Evolutionary conservation across 1,284 basidiomycete genomes (phyloP).

Genomic region (Puccinia triticina): DNA sequence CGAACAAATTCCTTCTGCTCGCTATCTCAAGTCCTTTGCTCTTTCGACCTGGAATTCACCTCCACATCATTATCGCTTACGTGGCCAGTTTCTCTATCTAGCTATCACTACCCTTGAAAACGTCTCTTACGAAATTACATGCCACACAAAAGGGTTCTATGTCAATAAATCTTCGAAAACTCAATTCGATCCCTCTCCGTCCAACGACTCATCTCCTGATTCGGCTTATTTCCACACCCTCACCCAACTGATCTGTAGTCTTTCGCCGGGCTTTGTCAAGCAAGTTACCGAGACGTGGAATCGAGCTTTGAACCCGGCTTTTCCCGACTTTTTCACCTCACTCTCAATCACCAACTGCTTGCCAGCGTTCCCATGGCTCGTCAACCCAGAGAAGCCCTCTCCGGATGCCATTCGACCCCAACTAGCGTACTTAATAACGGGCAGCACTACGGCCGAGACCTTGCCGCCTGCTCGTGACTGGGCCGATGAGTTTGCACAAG

Average conservation of each 20-base stretch:
- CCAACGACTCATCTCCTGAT: neutral
- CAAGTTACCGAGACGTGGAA: constrained; percentile 45
- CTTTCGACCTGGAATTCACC: constrained; percentile 68
- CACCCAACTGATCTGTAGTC: constrained; percentile 40
- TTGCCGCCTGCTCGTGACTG: constrained; percentile 66
- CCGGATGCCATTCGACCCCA: constrained; percentile 66
- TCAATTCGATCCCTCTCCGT: constrained; percentile 51
- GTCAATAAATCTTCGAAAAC: constrained; percentile 61
- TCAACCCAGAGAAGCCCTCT: constrained; percentile 59
- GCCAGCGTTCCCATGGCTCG: constrained; percentile 66
- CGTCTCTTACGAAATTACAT: constrained; percentile 65
- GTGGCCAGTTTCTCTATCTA: constrained; percentile 66
- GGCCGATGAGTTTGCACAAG: constrained; percentile 68
- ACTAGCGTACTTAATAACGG: constrained; percentile 66
- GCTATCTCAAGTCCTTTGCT: constrained; percentile 63
- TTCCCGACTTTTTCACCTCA: constrained; percentile 59
- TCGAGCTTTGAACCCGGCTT: constrained; percentile 47
- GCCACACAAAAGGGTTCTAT: constrained; percentile 66
- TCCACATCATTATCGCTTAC: constrained; percentile 64
- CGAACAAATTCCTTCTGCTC: constrained; percentile 57
- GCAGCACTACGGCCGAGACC: constrained; percentile 63
- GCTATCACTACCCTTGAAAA: constrained; percentile 66
- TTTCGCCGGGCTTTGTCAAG: constrained; percentile 37
- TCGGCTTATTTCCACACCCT: constrained; percentile 26
- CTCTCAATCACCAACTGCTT: constrained; percentile 65